Conservation (phyloP, 2,329 filamentous ascomycete species). For the Esteya vermicola region DNA sequence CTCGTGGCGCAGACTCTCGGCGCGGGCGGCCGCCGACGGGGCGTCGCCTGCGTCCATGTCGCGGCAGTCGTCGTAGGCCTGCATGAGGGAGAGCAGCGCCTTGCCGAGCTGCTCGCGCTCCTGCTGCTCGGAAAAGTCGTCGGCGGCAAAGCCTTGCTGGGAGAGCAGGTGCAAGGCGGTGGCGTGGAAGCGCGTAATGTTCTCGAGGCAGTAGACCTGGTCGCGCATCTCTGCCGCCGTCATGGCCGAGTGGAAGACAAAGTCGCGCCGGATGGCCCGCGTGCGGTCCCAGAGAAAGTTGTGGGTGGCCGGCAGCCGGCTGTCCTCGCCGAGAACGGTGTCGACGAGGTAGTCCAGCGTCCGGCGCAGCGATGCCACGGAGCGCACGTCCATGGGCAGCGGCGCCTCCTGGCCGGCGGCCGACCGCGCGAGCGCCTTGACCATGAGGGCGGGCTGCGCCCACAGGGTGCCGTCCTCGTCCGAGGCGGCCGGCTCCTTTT, state of each 20-base stretch:
- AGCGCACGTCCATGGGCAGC: slow-evolving; percentile 53
- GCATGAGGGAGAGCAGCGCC: slow-evolving; percentile 48
- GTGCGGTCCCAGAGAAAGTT: slow-evolving; percentile 57
- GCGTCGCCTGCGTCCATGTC: too few species aligned
- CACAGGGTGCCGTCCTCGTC: slow-evolving; percentile 22
- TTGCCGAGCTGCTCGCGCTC: slow-evolving; percentile 55
- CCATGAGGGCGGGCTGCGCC: slow-evolving; percentile 39
- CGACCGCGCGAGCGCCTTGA: slow-evolving; percentile 53
- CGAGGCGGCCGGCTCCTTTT: slow-evolving; percentile 22
- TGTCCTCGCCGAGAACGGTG: slow-evolving; percentile 39
- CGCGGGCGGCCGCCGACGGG: too few species aligned
- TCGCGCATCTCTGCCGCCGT: slow-evolving; percentile 39
- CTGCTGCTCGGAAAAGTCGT: slow-evolving; percentile 52
- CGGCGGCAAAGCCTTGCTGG: slow-evolving; percentile 36
- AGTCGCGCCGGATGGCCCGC: slow-evolving; percentile 52
- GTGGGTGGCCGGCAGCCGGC: slow-evolving; percentile 37
- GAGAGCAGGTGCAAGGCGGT: slow-evolving; percentile 50
- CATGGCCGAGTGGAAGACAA: slow-evolving; percentile 52
- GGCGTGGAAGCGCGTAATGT: slow-evolving; percentile 53
- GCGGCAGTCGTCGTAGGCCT: slow-evolving; percentile 52
- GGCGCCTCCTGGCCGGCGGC: slow-evolving; percentile 55
- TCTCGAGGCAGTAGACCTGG: slow-evolving; percentile 50
- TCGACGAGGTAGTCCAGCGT: slow-evolving; percentile 52
- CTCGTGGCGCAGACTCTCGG: too few species aligned
- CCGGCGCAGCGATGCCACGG: slow-evolving; percentile 39